phyloP scores from a whole-genome alignment of 208 protist species.

The Histomonas meleagridis region DNA sequence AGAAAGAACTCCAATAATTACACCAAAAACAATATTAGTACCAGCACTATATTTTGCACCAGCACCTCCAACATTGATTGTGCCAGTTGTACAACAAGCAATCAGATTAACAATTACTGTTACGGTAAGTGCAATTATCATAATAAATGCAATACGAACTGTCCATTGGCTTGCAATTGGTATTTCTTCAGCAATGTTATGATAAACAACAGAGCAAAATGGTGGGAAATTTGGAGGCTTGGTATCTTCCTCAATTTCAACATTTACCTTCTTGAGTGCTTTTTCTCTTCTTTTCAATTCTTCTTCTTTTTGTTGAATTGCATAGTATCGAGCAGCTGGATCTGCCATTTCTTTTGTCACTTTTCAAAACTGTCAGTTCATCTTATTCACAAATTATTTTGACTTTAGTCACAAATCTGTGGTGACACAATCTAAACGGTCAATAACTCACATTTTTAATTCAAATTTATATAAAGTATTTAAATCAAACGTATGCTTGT shows the following conservation, averaged over 20 bases:
- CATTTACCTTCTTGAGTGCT: neutral
- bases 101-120: neutral
- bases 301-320: neutral
- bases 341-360: too few species aligned
- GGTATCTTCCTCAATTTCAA: neutral
- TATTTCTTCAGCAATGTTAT: constrained; percentile 17
- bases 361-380: too few species aligned
- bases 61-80: neutral
- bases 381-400: too few species aligned
- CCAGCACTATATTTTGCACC: neutral
- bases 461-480: too few species aligned
- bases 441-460: too few species aligned
- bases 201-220: neutral
- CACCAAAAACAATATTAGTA: neutral
- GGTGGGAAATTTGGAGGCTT: neutral
- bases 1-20: neutral
- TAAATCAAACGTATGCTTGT: too few species aligned
- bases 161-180: neutral
- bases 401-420: too few species aligned
- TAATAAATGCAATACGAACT: neutral
- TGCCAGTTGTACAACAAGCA: neutral
- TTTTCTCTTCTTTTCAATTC: neutral
- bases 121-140: neutral
- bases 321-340: neutral
- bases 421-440: too few species aligned